These are phyloP conservation scores for Colletotrichum melonis DNA, from an alignment of 2,329 filamentous ascomycete genomes.

Conservation along the genomic window DNA sequence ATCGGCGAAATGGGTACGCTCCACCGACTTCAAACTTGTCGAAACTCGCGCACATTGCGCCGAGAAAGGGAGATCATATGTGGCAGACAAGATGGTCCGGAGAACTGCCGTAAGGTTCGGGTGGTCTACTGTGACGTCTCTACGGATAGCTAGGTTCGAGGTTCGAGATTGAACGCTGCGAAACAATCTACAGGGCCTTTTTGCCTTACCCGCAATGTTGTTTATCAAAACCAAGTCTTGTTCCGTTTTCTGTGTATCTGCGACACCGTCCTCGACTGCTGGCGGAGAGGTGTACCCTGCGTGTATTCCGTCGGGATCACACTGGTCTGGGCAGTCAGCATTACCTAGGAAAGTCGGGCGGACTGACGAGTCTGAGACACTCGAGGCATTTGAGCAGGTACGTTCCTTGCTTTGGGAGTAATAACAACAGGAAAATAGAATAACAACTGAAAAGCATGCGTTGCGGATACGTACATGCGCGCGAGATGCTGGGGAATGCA, in stretches of 20 bases:
- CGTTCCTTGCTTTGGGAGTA: background rate
- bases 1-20: slow-evolving; percentile 9
- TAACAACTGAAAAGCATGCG: no score
- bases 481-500: background rate
- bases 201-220: background rate
- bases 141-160: background rate
- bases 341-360: no score
- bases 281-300: background rate
- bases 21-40: slow-evolving; percentile 16
- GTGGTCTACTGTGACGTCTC: background rate
- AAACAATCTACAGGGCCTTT: background rate
- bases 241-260: background rate
- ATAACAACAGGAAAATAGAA: background rate
- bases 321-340: background rate
- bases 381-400: background rate
- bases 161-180: no score
- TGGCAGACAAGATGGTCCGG: background rate
- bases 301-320: background rate
- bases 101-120: background rate
- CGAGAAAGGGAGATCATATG: background rate
- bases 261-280: no score
- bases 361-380: background rate
- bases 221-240: background rate
- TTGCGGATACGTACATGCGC: background rate
- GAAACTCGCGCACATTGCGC: slow-evolving; percentile 4